Conservation (phyloP, 73 alveolate genomes). For the Tetrahymena elliotti region DNA sequence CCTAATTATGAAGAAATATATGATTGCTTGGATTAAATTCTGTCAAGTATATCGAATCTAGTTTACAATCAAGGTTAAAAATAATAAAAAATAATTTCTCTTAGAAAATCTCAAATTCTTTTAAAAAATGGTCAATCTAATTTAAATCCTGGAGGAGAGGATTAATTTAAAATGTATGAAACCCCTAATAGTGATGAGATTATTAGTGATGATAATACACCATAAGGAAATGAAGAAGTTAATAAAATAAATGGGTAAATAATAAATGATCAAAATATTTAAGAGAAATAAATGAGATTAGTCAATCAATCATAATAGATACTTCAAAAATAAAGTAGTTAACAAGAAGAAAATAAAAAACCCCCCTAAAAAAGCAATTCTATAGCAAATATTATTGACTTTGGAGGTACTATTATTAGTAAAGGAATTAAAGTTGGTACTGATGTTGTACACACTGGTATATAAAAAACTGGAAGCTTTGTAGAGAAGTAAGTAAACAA, state of each 20-base stretch:
- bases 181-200: neutral
- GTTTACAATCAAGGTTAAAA: neutral
- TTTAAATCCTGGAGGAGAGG: neutral
- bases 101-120: neutral
- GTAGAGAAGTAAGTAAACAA: neutral
- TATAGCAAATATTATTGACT: neutral
- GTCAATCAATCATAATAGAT: neutral
- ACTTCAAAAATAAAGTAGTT: neutral
- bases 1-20: neutral
- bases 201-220: neutral
- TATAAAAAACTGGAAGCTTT: neutral
- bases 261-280: too few species aligned
- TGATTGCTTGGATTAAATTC: neutral
- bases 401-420: neutral
- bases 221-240: neutral
- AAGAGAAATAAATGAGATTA: neutral
- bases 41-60: neutral
- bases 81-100: neutral
- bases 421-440: neutral
- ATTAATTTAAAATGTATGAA: neutral
- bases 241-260: neutral
- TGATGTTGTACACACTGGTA: neutral
- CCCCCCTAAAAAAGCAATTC: neutral
- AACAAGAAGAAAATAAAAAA: neutral
- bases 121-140: neutral